These are phyloP conservation scores for Calonectria multiphialidica DNA, from an alignment of 2,329 filamentous ascomycete genomes.

Conservation along the genomic window DNA sequence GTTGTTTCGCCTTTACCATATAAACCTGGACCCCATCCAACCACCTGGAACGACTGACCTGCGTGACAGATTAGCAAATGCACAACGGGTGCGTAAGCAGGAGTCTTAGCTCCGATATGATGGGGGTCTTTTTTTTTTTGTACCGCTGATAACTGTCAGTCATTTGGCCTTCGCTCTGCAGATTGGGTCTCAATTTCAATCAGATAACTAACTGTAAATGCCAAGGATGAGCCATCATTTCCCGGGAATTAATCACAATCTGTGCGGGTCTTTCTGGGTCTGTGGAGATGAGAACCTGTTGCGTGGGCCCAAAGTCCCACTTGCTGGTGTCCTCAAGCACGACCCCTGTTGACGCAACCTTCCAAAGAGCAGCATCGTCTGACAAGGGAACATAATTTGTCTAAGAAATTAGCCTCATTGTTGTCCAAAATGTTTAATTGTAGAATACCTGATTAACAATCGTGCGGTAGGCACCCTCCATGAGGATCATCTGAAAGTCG, in stretches of 20 bases:
- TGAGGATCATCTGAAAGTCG: background rate
- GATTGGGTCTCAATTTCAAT: background rate
- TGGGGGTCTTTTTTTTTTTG: too few species aligned
- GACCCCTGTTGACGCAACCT: constrained; percentile 6
- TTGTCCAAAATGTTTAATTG: background rate
- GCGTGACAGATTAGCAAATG: background rate
- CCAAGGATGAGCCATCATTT: constrained; percentile 39
- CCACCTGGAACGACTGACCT: constrained; percentile 62
- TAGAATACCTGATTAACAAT: constrained; percentile 13
- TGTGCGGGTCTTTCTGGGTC: constrained; percentile 32
- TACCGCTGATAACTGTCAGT: too few species aligned
- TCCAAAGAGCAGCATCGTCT: constrained; percentile 24
- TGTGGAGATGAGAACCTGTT: constrained; percentile 26
- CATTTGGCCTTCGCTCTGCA: too few species aligned
- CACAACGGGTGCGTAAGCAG: too few species aligned
- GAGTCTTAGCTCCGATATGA: too few species aligned
- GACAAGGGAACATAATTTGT: constrained; percentile 26
- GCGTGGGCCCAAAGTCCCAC: constrained; percentile 25
- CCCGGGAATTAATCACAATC: constrained; percentile 34
- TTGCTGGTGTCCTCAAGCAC: background rate
- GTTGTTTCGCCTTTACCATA: constrained; percentile 27
- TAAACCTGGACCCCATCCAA: constrained; percentile 28
- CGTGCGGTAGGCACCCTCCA: background rate
- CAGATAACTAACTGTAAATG: constrained; percentile 32
- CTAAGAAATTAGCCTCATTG: constrained; percentile 2